Conservation (phyloP, 2,329 filamentous ascomycete genomes). For the Botrytis hyacinthi region DNA sequence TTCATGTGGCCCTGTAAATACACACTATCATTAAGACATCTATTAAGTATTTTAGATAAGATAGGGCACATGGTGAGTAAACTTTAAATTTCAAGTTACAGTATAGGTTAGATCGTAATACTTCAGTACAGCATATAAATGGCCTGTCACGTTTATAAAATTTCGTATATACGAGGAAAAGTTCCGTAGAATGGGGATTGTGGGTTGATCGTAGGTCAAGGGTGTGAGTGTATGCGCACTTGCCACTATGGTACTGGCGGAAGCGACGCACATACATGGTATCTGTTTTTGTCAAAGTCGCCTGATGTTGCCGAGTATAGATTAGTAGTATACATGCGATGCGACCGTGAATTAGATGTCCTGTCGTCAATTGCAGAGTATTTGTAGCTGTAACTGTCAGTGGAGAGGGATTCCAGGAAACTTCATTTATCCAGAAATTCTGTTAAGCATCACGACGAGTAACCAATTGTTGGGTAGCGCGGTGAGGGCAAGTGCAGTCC, state of each 20-base stretch:
- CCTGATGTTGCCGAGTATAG: neutral
- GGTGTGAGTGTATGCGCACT: neutral
- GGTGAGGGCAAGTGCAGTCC: neutral
- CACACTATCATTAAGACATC: neutral
- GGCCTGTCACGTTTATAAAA: neutral
- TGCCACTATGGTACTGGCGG: neutral
- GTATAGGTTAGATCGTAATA: neutral
- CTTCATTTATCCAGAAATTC: neutral
- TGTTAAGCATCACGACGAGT: neutral
- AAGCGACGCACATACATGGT: neutral
- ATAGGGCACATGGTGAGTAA: neutral
- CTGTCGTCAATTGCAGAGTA: neutral
- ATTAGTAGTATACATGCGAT: neutral
- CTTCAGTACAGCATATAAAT: neutral
- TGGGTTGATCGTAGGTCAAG: neutral
- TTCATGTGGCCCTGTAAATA: neutral
- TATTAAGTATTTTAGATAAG: conserved; percentile 12
- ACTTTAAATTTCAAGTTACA: neutral
- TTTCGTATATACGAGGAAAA: neutral
- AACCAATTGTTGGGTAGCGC: neutral
- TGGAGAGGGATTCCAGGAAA: neutral
- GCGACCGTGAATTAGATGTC: neutral
- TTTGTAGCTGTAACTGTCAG: neutral
- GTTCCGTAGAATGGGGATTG: neutral
- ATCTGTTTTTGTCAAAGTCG: neutral